Percentiles rank a stretch among this genome's conserved stretches.
Conservation (phyloP, 257 asterid species). For the Rubia yunnanensis region DNA sequence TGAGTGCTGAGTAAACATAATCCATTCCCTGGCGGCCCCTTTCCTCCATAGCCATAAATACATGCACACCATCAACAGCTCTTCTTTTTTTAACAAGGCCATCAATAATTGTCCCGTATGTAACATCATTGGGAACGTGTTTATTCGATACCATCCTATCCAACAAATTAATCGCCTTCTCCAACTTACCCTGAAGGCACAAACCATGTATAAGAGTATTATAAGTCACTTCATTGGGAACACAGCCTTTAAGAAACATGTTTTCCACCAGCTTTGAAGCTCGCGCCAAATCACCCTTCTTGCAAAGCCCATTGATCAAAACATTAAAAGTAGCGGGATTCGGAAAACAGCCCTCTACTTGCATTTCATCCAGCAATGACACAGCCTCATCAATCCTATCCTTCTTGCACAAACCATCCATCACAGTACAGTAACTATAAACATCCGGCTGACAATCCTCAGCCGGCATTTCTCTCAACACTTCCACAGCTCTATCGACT, state of each 20-base stretch:
- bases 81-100: constrained; percentile 73
- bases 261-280: constrained; percentile 75
- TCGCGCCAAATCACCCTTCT: constrained; percentile 65
- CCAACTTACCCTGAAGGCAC: constrained; percentile 77
- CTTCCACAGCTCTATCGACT: constrained; percentile 50
- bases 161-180: constrained; percentile 68
- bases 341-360: constrained; percentile 71
- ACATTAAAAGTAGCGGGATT: constrained; percentile 59
- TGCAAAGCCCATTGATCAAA: constrained; percentile 80
- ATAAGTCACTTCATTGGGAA: constrained; percentile 78
- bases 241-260: constrained; percentile 89
- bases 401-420: constrained; percentile 93
- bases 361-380: constrained; percentile 92
- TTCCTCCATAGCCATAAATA: constrained; percentile 61
- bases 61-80: constrained; percentile 50
- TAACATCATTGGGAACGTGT: constrained; percentile 55
- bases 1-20: constrained; percentile 64
- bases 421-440: constrained; percentile 79
- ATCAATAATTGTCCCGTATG: constrained; percentile 73
- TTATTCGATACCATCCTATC: constrained; percentile 57
- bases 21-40: constrained; percentile 52
- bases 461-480: constrained; percentile 62
- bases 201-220: constrained; percentile 89
- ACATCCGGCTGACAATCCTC: constrained; percentile 53
- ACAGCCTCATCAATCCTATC: constrained; percentile 79